Evolutionary conservation across 805 yeast genomes (phyloP), one percentile per base, ranked within the genome.

Genomic region (Dipodascus geniculatus): DNA sequence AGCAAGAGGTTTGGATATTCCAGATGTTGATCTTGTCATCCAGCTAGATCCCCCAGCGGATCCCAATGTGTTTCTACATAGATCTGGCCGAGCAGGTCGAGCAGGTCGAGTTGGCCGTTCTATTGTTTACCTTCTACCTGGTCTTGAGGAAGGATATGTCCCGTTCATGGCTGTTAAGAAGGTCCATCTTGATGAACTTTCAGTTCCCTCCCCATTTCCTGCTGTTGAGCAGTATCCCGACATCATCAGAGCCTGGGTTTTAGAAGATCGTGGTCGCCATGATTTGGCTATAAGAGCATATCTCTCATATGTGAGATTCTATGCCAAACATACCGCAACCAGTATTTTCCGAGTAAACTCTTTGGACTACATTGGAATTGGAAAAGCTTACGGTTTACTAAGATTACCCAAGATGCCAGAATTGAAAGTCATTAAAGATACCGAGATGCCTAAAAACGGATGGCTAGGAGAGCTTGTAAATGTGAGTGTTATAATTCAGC

Each of bases 381-480:
- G 93, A 0, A 76, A 73, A 58, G 74, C 86, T 71, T 89, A 85
- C 66, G 96, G 96, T 1, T 68, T 93, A 1, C 68, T 87, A 48
- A 75, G 96, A 60, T 69, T 91, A 55, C 99, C 99, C 6, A 80
- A 82, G 60, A 93, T 95, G 98, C 99, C 99, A 0, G 99, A 93
- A 64, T 70, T 81, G 31, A 76, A 82, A 22, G 71, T 82, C 1
- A 59, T 52, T 19, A 63, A 74, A 28, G 63, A 69, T 42, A 78
- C 74, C 1, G 59, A 67, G 11, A 69, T 81, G 61, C 86, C 89
- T 0, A 79, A 75, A 31, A 82, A 80, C 57, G 97, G 96, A 0
- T 87, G 90, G 88, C 68, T 87, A 35, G 75, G 82, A 1, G 75
- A 70, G 24, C 71, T 71, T 1, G 73, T 89, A 19, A 83, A 87